Conservation (phyloP, 1,284 basidiomycete genomes). For the Coniferiporia weirii region DNA sequence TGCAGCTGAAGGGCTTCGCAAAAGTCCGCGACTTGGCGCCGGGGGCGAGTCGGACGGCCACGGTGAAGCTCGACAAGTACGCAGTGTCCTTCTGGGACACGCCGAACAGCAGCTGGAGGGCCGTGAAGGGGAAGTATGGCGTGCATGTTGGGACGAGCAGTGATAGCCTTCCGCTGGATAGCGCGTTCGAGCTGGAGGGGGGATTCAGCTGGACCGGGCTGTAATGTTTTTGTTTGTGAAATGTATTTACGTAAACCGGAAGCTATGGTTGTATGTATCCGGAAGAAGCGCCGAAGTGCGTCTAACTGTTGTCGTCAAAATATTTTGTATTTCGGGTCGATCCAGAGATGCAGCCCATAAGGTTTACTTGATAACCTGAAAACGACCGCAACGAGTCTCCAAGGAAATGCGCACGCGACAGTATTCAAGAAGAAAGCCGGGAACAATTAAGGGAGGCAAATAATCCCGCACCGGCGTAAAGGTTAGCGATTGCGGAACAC, state of each 20-base stretch:
- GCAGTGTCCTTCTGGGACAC: slow-evolving; percentile 55
- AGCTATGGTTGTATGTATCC: neutral
- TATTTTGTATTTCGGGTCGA: too few species aligned
- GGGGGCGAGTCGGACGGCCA: slow-evolving; percentile 36
- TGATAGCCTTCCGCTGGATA: slow-evolving; percentile 36
- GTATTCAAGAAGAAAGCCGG: too few species aligned
- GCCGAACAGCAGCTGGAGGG: slow-evolving; percentile 37
- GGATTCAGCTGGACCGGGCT: slow-evolving; percentile 46
- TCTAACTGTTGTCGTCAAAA: too few species aligned
- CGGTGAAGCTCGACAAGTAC: slow-evolving; percentile 52
- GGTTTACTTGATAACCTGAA: too few species aligned
- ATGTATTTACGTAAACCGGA: neutral
- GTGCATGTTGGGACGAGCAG: slow-evolving; percentile 46
- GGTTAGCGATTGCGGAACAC: too few species aligned
- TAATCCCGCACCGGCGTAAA: too few species aligned
- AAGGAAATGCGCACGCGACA: too few species aligned
- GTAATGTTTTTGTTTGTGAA: slow-evolving; percentile 19
- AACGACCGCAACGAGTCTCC: too few species aligned
- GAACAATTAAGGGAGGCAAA: too few species aligned
- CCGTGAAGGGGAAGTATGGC: slow-evolving; percentile 38
- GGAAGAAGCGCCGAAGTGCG: too few species aligned
- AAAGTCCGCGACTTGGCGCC: slow-evolving; percentile 48
- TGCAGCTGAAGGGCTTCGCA: slow-evolving; percentile 55
- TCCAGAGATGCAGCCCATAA: too few species aligned
- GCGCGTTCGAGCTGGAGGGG: slow-evolving; percentile 33